A percentile compares a stretch with the other conserved stretches of the same genome.
phyloP scores from a whole-genome alignment of 2,329 filamentous ascomycete species.

The Lasiodiplodia sp. region DNA sequence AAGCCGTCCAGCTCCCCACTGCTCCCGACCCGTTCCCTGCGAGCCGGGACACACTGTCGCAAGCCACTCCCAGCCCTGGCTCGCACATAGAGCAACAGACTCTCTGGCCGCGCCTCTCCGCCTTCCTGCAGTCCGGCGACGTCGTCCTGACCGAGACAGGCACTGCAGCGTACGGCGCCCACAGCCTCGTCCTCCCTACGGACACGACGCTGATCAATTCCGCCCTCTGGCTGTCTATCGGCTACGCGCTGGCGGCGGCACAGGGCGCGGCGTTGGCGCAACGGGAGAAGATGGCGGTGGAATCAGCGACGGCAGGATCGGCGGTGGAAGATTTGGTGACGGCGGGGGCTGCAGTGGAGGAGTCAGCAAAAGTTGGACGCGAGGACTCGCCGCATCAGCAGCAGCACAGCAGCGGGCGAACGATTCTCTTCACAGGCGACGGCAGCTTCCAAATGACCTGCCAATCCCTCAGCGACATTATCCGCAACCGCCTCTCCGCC shows the following conservation, averaged over 20 bases:
- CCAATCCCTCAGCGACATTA: slow-evolving; percentile 47
- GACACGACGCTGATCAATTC: slow-evolving; percentile 48
- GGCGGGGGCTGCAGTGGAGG: too few relatives aligned
- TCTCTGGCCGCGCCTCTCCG: slow-evolving; percentile 34
- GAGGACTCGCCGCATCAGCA: slow-evolving; percentile 32
- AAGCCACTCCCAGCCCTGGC: background rate
- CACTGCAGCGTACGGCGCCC: slow-evolving; percentile 50
- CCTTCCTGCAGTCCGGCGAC: slow-evolving; percentile 60
- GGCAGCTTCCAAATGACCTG: slow-evolving; percentile 49
- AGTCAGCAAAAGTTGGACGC: background rate
- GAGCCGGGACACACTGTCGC: background rate
- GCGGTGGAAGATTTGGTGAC: too few relatives aligned
- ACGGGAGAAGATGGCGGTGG: background rate
- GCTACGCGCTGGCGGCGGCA: slow-evolving; percentile 66
- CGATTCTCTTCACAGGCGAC: slow-evolving; percentile 45
- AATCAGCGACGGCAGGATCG: too few relatives aligned
- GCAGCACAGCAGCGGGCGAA: slow-evolving; percentile 34
- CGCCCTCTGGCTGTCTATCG: slow-evolving; percentile 66
- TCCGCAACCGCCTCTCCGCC: slow-evolving; percentile 42
- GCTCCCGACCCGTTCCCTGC: background rate
- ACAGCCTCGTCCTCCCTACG: slow-evolving; percentile 47
- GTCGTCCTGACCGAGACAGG: slow-evolving; percentile 66
- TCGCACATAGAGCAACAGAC: background rate
- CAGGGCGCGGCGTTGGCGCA: slow-evolving; percentile 59
- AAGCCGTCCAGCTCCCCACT: background rate